Base-by-base conservation (phyloP, 2,329 filamentous ascomycete species). In the Xylaria sp. region DNA sequence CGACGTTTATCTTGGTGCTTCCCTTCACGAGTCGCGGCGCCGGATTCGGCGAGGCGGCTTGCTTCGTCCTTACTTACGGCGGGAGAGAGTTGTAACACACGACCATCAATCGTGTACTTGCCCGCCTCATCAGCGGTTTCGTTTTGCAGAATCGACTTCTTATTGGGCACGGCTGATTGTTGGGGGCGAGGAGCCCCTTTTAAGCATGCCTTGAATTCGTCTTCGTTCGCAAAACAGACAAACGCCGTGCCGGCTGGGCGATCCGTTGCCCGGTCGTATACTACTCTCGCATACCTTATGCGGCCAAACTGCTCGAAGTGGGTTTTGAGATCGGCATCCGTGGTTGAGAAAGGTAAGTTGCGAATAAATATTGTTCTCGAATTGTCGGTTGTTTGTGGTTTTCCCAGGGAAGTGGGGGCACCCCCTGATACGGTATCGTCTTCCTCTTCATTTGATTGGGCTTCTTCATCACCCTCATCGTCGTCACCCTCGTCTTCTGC, bases 191-290 rank as follows among this genome's bases (percentile, higher is more conserved):
- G 96, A 1, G 94, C 92, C 15, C 85, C 86, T 72, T 90, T 91
- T 70, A 98, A 84, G 78, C 96, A 98, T 23, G 85, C 80, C 77
- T 91, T 89, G 73, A 91, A 93, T 77, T 97, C 93, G 23, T 91
- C 88, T 46, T 85, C 83, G 59, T 91, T 90, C 81, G 91, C 91
- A 82, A 99, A 99, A 82, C 94, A 97, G 37, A 98, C 95, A 77
- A 99, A 99, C 3, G 92, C 96, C 39, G 95, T 98, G 32, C 96
- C 96, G 57, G 92, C 93, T 1, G 96, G 93, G 61, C 93, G 91
- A 74, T 94, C 94, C 0, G 94, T 97, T 28, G 90, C 89, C 56
- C 87, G 91, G 78, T 99, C 95, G 78, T 97, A 88, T 46, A 99
- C 97, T 10, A 98, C 91, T 73, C 97, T 89, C 5, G 95, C 96